Percentiles rank a stretch among this genome's conserved stretches.
phyloP scores from a whole-genome alignment of 192 early-diverging fungal genomes.

The Coemansia sp. region DNA sequence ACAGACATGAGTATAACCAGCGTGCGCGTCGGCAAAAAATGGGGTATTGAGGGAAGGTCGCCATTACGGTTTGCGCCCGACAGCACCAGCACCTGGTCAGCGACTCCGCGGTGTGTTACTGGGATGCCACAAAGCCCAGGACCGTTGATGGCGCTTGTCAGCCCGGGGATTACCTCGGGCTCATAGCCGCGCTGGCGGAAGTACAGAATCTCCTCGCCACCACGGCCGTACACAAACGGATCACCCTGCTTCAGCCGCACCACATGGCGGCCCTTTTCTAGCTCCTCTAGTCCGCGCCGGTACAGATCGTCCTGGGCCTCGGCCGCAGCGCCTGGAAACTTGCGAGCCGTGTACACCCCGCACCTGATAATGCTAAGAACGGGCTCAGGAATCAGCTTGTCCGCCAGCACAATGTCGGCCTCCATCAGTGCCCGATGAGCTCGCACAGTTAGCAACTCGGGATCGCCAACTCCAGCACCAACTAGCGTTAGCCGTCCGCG shows the following conservation, averaged over 20 bases:
- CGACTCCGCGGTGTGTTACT: constrained; percentile 81
- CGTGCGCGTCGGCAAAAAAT: constrained; percentile 62
- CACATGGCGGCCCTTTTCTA: constrained; percentile 62
- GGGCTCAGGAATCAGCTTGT: constrained; percentile 67
- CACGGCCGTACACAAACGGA: constrained; percentile 88
- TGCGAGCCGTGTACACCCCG: constrained; percentile 63
- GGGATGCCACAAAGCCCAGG: constrained; percentile 73
- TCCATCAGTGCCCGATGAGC: constrained; percentile 57
- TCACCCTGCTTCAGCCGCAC: constrained; percentile 91
- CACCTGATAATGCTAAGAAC: constrained; percentile 51
- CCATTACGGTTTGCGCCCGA: constrained; percentile 77
- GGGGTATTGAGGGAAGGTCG: constrained; percentile 69
- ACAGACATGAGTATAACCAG: constrained; percentile 85
- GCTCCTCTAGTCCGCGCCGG: constrained; percentile 66
- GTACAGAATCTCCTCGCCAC: constrained; percentile 79
- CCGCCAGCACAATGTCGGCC: constrained; percentile 84
- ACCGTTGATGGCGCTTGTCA: constrained; percentile 72
- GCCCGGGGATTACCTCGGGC: constrained; percentile 68
- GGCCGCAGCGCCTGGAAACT: constrained; percentile 64
- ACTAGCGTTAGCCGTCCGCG: constrained; percentile 63
- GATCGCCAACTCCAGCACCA: constrained; percentile 81
- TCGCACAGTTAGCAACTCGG: constrained; percentile 70
- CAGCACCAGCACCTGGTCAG: constrained; percentile 80
- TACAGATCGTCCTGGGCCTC: constrained; percentile 74
- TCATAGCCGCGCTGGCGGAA: constrained; percentile 70